phyloP scores from a whole-genome alignment of 2,329 filamentous ascomycete genomes.

The Botrytis aclada region DNA sequence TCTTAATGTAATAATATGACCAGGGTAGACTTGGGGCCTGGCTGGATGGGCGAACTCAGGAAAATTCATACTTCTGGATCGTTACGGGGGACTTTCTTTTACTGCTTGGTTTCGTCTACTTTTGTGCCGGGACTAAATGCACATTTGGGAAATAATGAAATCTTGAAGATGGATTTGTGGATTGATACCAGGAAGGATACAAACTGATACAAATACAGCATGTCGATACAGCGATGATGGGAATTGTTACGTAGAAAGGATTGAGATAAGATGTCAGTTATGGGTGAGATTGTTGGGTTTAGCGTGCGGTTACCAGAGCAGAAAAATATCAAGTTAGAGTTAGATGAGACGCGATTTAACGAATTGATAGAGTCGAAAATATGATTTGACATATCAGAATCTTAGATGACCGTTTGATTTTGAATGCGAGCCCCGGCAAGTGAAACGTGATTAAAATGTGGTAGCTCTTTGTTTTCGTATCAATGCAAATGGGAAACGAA shows the following conservation, averaged over 20 bases:
- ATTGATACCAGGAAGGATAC: constrained; percentile 10
- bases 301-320: background rate
- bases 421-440: background rate
- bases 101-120: constrained; percentile 10
- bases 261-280: background rate
- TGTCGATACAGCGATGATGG: background rate
- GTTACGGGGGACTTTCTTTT: background rate
- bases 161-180: constrained; percentile 7
- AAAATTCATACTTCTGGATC: constrained; percentile 8
- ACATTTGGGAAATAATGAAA: constrained; percentile 5
- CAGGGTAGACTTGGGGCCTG: constrained; percentile 13
- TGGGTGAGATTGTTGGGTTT: background rate
- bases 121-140: background rate
- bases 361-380: constrained; percentile 4
- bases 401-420: background rate
- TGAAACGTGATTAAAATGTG: background rate
- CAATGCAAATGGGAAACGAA: background rate
- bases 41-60: constrained; percentile 9
- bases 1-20: constrained; percentile 13
- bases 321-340: background rate
- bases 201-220: background rate
- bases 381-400: background rate
- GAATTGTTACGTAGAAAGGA: background rate
- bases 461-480: background rate
- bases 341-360: background rate